Evolutionary conservation across 1,284 basidiomycete genomes (phyloP).

Genomic region (Cystobasidium sp.): DNA sequence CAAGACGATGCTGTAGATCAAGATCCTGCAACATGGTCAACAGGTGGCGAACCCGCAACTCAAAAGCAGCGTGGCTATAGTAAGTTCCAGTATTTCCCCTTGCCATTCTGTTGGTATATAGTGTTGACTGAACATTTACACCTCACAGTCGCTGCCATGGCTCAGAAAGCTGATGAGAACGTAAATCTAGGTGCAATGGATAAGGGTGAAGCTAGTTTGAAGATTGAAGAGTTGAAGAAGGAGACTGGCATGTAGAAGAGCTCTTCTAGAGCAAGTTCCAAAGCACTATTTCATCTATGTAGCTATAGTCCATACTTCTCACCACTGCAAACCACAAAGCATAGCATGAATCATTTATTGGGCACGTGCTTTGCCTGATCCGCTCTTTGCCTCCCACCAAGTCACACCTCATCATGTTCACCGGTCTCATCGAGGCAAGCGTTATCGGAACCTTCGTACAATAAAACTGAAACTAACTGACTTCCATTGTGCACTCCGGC

Average conservation of each 20-base stretch:
- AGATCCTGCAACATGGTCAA: conserved; percentile 39
- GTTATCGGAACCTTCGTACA: not conserved
- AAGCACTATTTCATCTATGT: not conserved
- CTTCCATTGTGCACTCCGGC: not conserved
- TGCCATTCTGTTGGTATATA: not conserved
- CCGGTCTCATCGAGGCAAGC: conserved; percentile 54
- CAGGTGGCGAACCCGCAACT: conserved; percentile 38
- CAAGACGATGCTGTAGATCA: conserved; percentile 38
- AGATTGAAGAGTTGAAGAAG: conserved; percentile 40
- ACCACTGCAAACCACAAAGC: not conserved
- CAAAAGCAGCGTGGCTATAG: conserved; percentile 41
- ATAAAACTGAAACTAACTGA: conserved; percentile 59
- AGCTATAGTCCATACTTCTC: not conserved
- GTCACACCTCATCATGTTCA: conserved; percentile 52
- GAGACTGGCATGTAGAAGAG: conserved; percentile 37
- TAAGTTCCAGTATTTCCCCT: conserved; percentile 1
- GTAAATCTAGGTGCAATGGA: conserved; percentile 27
- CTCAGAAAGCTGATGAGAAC: conserved; percentile 39
- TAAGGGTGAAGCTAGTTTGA: conserved; percentile 38
- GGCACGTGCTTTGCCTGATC: conserved; percentile 8
- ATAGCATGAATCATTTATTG: not conserved
- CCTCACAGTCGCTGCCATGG: conserved; percentile 37
- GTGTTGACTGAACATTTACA: not conserved
- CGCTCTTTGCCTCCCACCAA: conserved; percentile 1
- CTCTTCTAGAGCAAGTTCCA: too few relatives aligned